A percentile compares a stretch with the other conserved stretches of the same genome.
Evolutionary conservation across 2,329 filamentous ascomycete species (phyloP).

Genomic region (Trichoderma sp.): DNA sequence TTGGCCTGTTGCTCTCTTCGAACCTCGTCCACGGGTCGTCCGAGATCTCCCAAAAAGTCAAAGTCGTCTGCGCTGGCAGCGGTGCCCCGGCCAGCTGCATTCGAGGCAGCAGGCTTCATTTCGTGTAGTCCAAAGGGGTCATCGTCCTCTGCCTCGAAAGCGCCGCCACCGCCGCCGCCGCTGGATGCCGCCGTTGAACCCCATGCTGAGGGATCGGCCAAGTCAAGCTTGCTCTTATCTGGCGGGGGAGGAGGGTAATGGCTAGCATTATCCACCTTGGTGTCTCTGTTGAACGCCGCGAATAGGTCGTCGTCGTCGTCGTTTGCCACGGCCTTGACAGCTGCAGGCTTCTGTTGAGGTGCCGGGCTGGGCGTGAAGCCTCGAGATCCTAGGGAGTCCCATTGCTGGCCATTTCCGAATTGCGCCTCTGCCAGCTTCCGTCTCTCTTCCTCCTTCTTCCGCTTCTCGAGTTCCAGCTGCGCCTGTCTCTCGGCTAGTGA

Average conservation of each 20-base stretch:
- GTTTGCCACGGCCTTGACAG: slow-evolving; percentile 22
- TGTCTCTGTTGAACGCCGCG: slow-evolving; percentile 63
- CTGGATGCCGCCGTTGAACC: slow-evolving; percentile 28
- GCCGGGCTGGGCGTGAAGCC: slow-evolving; percentile 39
- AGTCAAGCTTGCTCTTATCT: slow-evolving; percentile 44
- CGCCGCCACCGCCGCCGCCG: slow-evolving; percentile 37
- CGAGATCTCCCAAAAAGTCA: slow-evolving; percentile 64
- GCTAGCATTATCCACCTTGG: slow-evolving; percentile 64
- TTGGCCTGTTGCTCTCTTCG: slow-evolving; percentile 44
- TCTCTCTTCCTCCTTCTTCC: slow-evolving; percentile 70
- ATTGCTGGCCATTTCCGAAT: slow-evolving; percentile 74
- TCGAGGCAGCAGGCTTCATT: slow-evolving; percentile 44
- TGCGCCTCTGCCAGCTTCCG: slow-evolving; percentile 69
- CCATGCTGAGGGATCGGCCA: slow-evolving; percentile 56
- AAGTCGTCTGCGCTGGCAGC: slow-evolving; percentile 51
- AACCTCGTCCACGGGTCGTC: slow-evolving; percentile 62
- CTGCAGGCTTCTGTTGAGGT: slow-evolving; percentile 21
- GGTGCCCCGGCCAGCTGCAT: slow-evolving; percentile 25
- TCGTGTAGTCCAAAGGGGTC: slow-evolving; percentile 81
- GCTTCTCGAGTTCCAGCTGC: slow-evolving; percentile 61
- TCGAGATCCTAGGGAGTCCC: slow-evolving; percentile 66
- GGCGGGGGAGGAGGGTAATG: slow-evolving; percentile 57
- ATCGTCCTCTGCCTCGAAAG: slow-evolving; percentile 66
- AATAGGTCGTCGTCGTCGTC: slow-evolving; percentile 64
- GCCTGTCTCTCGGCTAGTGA: slow-evolving; percentile 75